Evolutionary conservation across 1,139 yeast species (phyloP).

Genomic region (Pneumocystis jirovecii): DNA sequence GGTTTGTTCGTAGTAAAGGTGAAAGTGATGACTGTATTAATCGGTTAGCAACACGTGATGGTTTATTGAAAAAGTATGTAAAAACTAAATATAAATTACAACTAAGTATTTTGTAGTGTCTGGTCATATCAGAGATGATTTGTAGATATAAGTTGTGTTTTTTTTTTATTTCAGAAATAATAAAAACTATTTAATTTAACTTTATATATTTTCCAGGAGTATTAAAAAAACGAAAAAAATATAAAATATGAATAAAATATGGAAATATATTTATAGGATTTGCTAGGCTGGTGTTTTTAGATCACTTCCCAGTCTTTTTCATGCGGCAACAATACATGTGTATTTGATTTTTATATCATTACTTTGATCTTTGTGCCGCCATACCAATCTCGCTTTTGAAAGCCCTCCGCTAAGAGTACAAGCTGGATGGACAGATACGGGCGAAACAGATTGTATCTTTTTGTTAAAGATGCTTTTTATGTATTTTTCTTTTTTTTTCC

Average conservation of each 20-base stretch:
- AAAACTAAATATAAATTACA: background rate
- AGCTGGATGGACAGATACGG: background rate
- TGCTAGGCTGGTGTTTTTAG: no score
- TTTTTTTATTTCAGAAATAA: background rate
- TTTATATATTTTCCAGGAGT: background rate
- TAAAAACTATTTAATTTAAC: background rate
- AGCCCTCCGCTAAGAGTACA: background rate
- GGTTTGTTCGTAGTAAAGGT: conserved; percentile 81
- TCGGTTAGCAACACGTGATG: conserved; percentile 99
- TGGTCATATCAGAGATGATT: background rate
- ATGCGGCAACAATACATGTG: background rate
- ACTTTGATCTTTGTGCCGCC: background rate
- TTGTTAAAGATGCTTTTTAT: background rate
- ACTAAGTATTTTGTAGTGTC: background rate
- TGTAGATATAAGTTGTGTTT: background rate
- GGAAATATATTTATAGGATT: no score
- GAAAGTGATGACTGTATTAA: conserved; percentile 98
- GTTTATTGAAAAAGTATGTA: conserved; percentile 64
- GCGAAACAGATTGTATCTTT: background rate
- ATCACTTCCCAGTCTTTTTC: background rate
- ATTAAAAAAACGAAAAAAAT: background rate
- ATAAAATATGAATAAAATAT: no score
- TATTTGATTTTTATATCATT: background rate
- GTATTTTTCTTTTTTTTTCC: background rate
- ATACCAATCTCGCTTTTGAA: background rate